Percentiles rank a stretch among this genome's conserved stretches.
phyloP scores from a whole-genome alignment of 192 early-diverging fungal species.

The Coemansia sp. region DNA sequence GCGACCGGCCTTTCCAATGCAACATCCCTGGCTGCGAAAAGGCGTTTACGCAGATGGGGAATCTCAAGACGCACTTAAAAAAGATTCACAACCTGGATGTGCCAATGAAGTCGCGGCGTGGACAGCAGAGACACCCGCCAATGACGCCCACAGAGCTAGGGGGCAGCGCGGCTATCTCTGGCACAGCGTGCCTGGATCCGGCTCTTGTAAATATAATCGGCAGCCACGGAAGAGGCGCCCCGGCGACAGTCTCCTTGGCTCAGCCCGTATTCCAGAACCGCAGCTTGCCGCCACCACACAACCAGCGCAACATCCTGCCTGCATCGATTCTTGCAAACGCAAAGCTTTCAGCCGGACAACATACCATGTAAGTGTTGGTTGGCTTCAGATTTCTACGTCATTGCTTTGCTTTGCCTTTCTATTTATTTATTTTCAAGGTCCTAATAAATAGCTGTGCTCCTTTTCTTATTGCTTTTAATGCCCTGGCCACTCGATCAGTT shows the following conservation, averaged over 20 bases:
- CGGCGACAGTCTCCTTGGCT: not conserved
- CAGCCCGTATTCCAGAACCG: not conserved
- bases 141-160: not conserved
- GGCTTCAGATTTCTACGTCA: not conserved
- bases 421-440: not conserved
- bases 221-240: not conserved
- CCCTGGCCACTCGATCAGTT: too few relatives aligned
- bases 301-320: slow-evolving; percentile 4
- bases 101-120: slow-evolving; percentile 9
- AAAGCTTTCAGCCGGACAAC: slow-evolving; percentile 4
- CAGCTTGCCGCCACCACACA: not conserved
- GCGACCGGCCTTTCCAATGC: slow-evolving; percentile 75
- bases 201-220: slow-evolving; percentile 18
- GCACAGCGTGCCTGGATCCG: not conserved
- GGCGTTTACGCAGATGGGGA: slow-evolving; percentile 74
- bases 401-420: not conserved
- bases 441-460: too few relatives aligned
- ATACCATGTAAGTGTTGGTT: not conserved
- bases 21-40: slow-evolving; percentile 61
- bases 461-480: not conserved
- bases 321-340: slow-evolving; percentile 19
- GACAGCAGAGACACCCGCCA: slow-evolving; percentile 3
- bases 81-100: slow-evolving; percentile 35
- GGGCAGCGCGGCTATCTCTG: not conserved
- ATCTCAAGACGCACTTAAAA: slow-evolving; percentile 55